A percentile compares a stretch with the other conserved stretches of the same genome.
Evolutionary conservation across 768 basidiomycete species (phyloP).

Genomic region (Tricholoma terreum): DNA sequence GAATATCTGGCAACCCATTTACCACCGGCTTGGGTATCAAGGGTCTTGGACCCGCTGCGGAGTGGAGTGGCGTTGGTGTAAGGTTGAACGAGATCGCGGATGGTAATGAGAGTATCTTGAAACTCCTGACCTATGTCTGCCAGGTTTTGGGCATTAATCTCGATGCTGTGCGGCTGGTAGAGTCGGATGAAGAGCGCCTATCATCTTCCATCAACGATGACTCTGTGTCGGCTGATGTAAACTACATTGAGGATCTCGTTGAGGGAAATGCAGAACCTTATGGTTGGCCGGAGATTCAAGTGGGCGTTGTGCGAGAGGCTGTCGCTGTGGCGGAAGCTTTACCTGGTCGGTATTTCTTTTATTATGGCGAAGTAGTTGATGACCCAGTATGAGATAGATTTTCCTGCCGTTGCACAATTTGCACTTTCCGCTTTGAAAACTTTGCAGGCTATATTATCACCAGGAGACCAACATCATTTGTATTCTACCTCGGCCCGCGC

Average conservation of each 20-base stretch:
- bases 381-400: slow-evolving; percentile 49
- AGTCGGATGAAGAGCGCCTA: slow-evolving; percentile 18
- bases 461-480: slow-evolving; percentile 78
- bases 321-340: slow-evolving; percentile 88
- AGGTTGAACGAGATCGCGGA: slow-evolving; percentile 69
- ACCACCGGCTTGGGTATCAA: slow-evolving; percentile 49
- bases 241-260: slow-evolving; percentile 40
- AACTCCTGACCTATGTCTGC: slow-evolving; percentile 71
- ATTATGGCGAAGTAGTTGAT: neutral
- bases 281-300: slow-evolving; percentile 95
- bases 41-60: slow-evolving; percentile 33
- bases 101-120: slow-evolving; percentile 82
- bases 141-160: slow-evolving; percentile 80
- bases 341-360: slow-evolving; percentile 56
- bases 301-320: slow-evolving; percentile 90
- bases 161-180: slow-evolving; percentile 58
- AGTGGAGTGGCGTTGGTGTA: slow-evolving; percentile 61
- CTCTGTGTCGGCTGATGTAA: slow-evolving; percentile 7
- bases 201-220: neutral
- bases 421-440: slow-evolving; percentile 83
- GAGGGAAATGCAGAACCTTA: slow-evolving; percentile 50
- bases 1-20: slow-evolving; percentile 37
- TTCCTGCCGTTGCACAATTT: slow-evolving; percentile 81
- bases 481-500: slow-evolving; percentile 72
- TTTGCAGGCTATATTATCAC: slow-evolving; percentile 63